Percentiles rank a stretch among this genome's conserved stretches.
Conservation (phyloP, 495 filamentous ascomycete species). For the Neurospora sp. region DNA sequence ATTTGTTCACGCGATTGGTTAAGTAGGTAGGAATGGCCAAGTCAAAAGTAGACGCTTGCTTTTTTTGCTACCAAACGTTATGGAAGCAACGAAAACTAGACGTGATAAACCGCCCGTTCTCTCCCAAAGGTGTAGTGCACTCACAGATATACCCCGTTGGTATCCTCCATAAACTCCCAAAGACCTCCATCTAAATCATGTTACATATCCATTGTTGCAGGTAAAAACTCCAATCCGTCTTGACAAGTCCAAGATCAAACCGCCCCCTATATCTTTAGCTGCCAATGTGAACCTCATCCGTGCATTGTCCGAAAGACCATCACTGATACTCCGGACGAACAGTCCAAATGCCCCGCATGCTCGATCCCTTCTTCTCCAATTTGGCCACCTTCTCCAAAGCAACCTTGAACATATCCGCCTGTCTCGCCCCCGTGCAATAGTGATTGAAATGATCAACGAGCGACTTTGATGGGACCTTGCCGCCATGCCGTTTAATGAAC, state of each 20-base stretch:
- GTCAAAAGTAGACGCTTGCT: neutral
- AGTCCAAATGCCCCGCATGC: conserved; percentile 34
- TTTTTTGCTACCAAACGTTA: neutral
- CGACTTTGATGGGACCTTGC: conserved; percentile 59
- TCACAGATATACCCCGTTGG: neutral
- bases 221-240: neutral
- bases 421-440: conserved; percentile 32
- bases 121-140: neutral
- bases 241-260: neutral
- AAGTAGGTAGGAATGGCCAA: neutral
- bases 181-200: neutral
- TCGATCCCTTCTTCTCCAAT: conserved; percentile 29
- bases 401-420: conserved; percentile 37
- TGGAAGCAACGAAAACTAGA: neutral
- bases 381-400: conserved; percentile 41
- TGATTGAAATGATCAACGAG: conserved; percentile 66
- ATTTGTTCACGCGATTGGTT: neutral
- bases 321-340: conserved; percentile 20
- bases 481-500: conserved; percentile 62
- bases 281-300: neutral
- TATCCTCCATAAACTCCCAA: neutral
- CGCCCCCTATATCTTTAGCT: neutral
- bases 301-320: neutral
- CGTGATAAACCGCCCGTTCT: neutral
- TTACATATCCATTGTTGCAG: neutral